A percentile compares a stretch with the other conserved stretches of the same genome.
These are phyloP conservation scores for Artomyces pyxidatus DNA, from an alignment of 768 basidiomycete genomes.

Conservation along the genomic window DNA sequence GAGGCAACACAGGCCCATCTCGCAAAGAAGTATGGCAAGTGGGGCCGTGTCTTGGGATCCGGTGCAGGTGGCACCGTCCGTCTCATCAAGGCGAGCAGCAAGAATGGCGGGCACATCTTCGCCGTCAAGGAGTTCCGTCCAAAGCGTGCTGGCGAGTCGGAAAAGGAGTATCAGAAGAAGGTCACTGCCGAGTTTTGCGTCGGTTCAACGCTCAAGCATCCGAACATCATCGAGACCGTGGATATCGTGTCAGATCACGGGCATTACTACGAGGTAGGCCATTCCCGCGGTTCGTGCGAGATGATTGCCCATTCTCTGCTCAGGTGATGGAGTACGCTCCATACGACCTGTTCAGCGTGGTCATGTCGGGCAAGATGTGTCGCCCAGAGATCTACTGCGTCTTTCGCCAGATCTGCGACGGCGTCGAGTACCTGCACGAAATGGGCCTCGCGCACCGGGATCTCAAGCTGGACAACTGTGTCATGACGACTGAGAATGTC, in stretches of 20 bases:
- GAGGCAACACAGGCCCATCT: conserved; percentile 86
- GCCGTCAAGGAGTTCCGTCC: conserved; percentile 98
- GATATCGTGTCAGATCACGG: conserved; percentile 98
- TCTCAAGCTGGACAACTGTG: conserved; percentile 98
- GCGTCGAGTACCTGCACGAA: conserved; percentile 95
- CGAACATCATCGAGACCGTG: conserved; percentile 95
- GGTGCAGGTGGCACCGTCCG: conserved; percentile 99
- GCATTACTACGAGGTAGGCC: conserved; percentile 92
- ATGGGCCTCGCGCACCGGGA: conserved; percentile 98
- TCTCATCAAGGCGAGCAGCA: conserved; percentile 79
- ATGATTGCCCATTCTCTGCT: conserved; percentile 1
- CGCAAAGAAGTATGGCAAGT: conserved; percentile 98
- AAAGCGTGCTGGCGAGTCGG: conserved; percentile 78
- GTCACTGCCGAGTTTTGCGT: conserved; percentile 99
- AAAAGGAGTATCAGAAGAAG: conserved; percentile 99
- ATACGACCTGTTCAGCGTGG: conserved; percentile 95
- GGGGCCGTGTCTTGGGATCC: conserved; percentile 90
- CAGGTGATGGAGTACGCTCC: conserved; percentile 99
- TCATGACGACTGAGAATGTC: conserved; percentile 91
- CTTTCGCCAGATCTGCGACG: conserved; percentile 96
- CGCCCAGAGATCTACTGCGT: conserved; percentile 98
- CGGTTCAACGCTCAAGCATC: conserved; percentile 86
- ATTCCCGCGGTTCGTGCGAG: neutral
- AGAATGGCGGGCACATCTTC: conserved; percentile 78
- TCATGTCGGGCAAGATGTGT: conserved; percentile 99